Conservation (phyloP, 1,139 yeast species). For the Pichia inconspicua region DNA sequence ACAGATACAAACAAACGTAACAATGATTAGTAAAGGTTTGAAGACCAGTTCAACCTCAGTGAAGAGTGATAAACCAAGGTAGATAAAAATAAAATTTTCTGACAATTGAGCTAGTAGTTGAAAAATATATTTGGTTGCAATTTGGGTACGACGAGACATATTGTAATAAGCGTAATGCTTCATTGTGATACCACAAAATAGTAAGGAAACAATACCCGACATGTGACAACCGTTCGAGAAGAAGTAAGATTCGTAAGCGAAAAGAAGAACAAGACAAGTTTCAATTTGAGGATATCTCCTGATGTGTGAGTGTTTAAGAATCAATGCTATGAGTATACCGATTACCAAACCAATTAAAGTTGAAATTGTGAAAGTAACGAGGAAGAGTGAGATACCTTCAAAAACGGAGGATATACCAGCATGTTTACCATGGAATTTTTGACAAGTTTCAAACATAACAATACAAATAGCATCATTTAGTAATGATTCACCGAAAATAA, state of each 20-base stretch:
- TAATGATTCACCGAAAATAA: conserved; percentile 92
- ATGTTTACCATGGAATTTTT: conserved; percentile 83
- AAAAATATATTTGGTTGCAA: conserved; percentile 90
- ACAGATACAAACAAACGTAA: conserved; percentile 86
- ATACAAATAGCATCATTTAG: conserved; percentile 96
- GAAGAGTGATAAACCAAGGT: conserved; percentile 85
- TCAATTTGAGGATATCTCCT: conserved; percentile 94
- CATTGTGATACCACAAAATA: conserved; percentile 93
- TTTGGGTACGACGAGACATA: conserved; percentile 95
- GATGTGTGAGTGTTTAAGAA: conserved; percentile 86
- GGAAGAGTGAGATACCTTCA: conserved; percentile 88
- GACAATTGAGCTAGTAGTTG: conserved; percentile 90
- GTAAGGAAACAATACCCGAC: conserved; percentile 94
- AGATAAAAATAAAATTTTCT: conserved; percentile 94
- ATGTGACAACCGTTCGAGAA: conserved; percentile 98
- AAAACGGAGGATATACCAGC: conserved; percentile 72
- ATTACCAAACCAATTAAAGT: conserved; percentile 81
- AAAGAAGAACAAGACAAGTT: conserved; percentile 80
- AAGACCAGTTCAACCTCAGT: conserved; percentile 94
- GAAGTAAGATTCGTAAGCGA: conserved; percentile 94
- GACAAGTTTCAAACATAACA: conserved; percentile 98
- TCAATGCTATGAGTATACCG: conserved; percentile 82
- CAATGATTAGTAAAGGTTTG: conserved; percentile 84
- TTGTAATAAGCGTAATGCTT: conserved; percentile 96
- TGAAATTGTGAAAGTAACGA: conserved; percentile 92